Conservation (phyloP, 2,329 filamentous ascomycete species). For the Drechslerella stenobrocha region DNA sequence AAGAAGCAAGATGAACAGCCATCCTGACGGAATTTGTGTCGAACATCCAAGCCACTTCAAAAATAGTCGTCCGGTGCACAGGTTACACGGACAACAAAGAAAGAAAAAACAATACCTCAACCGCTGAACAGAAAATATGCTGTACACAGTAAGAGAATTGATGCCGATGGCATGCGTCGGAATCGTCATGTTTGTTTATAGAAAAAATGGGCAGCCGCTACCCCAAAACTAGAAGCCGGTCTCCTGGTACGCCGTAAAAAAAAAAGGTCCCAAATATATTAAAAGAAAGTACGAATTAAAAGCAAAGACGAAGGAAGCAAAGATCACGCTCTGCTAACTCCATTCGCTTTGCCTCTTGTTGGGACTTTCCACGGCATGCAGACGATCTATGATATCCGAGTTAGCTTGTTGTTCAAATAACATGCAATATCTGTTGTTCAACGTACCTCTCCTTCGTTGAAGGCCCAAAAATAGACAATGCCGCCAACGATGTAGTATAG, state of each 20-base stretch:
- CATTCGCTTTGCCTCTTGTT: constrained; percentile 35
- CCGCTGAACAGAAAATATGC: neutral
- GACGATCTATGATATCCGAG: constrained; percentile 47
- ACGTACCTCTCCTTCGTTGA: constrained; percentile 92
- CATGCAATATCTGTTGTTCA: constrained; percentile 7
- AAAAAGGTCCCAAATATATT: constrained; percentile 31
- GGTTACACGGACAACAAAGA: too few relatives aligned
- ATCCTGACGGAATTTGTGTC: constrained; percentile 1
- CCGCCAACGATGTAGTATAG: constrained; percentile 89
- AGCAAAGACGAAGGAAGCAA: constrained; percentile 16
- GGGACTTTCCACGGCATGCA: constrained; percentile 54
- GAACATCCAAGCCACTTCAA: too few relatives aligned
- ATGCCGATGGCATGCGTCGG: neutral
- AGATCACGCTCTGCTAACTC: constrained; percentile 39
- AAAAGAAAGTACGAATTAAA: constrained; percentile 14
- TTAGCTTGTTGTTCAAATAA: constrained; percentile 6
- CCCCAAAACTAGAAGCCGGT: constrained; percentile 40
- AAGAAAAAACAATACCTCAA: neutral
- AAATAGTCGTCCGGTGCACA: too few relatives aligned
- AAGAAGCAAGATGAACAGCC: neutral
- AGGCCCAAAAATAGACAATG: constrained; percentile 92
- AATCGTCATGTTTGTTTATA: constrained; percentile 26
- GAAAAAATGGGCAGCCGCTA: constrained; percentile 26
- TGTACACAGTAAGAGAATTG: neutral
- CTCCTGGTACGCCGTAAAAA: constrained; percentile 46